Base-by-base conservation (phyloP, 1,284 basidiomycete genomes). In the Moesziomyces sp. region DNA sequence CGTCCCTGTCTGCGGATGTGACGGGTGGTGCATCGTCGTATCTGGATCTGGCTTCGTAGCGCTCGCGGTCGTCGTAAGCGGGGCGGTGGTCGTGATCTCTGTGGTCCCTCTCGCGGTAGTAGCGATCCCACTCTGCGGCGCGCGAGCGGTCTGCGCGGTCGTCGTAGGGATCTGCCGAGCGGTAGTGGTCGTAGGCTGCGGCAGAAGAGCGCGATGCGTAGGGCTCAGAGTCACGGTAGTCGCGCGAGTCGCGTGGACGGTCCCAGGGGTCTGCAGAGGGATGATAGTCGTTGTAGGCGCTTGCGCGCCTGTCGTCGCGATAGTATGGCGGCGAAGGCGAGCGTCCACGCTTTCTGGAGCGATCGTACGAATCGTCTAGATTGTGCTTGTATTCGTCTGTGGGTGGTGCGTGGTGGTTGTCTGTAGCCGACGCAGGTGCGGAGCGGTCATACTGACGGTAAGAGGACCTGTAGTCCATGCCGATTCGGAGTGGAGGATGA, bases 321-420 rank as follows among this genome's bases (percentile, higher is more conserved):
- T 74, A 70, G 59, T 60, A 70, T 4, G 58, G 48, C 1, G 66
- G 62, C 8, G 66, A 70, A 3, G 74, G 74, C 8, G 74, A 76
- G 13, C 74, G 74, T 23, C 45, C 63, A 28, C 74, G 74, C 46
- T 76, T 76, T 16, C 70, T 61, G n/a, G 63, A 53, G 30, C 70
- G 66, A 21, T 70, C 70, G 56, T 71, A 70, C 10, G 51, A 9
- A 30, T 74, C 72, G 30, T 74, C 63, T 46, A 64, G 35, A 18
- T 62, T 18, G 18, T 49, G 51, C 23, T 58, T 54, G 63, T 50
- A 57, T 26, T 48, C 23, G 38, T 40, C 38, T 16, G 38, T n/a
- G 43, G 60, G n/a, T 16, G 43, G 45, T 5, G 52, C 16, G 19
- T 52, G 26, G 40, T 44, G 26, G 46, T 59, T 55, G 10, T 28